Conservation (phyloP, 108 stramenopile genomes). For the Nannochloropsis salina region DNA sequence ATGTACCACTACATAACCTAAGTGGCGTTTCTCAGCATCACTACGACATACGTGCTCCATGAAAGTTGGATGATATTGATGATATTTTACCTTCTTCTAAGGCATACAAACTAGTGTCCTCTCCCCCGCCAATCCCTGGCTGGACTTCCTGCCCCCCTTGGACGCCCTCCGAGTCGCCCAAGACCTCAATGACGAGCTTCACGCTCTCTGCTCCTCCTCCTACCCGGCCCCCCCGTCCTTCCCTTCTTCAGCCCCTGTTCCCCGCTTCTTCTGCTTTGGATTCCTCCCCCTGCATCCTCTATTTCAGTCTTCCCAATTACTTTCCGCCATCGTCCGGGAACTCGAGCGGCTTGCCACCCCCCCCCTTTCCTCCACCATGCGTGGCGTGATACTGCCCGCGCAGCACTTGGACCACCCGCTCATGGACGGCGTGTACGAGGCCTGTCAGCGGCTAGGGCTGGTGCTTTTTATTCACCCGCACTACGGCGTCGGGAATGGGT, state of each 20-base stretch:
- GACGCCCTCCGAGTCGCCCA: constrained; percentile 30
- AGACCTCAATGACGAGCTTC: constrained; percentile 45
- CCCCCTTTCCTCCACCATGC: background rate
- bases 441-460: constrained; percentile 6
- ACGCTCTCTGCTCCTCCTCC: constrained; percentile 24
- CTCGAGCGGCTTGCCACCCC: background rate
- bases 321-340: background rate
- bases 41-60: too few relatives aligned
- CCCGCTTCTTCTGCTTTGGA: too few relatives aligned
- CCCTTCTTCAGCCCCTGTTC: background rate
- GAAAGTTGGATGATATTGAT: too few relatives aligned
- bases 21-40: too few relatives aligned
- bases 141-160: constrained; percentile 37
- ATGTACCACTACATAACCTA: too few relatives aligned
- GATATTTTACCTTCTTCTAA: too few relatives aligned
- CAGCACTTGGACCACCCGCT: constrained; percentile 34
- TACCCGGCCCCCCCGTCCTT: too few relatives aligned
- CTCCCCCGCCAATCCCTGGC: constrained; percentile 47
- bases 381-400: constrained; percentile 32
- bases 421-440: constrained; percentile 29
- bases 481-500: constrained; percentile 35
- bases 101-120: background rate
- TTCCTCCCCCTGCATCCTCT: constrained; percentile 21
- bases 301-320: background rate
- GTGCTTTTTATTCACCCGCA: constrained; percentile 45